phyloP scores from a whole-genome alignment of 1,139 yeast genomes.

The Wickerhamomyces sp. region DNA sequence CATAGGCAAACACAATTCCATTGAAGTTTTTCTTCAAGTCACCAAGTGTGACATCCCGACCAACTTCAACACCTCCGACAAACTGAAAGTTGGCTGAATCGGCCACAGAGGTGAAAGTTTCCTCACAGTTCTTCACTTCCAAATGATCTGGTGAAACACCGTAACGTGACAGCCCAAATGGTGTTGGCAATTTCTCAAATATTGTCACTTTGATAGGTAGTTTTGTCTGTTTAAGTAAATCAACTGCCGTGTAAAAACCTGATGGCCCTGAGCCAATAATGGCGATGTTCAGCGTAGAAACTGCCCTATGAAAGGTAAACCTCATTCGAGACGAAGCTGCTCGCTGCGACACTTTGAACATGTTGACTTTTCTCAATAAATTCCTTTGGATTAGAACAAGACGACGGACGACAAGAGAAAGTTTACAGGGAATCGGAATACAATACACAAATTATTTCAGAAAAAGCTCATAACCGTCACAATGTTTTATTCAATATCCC shows the following conservation, averaged over 20 bases:
- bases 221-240: constrained; percentile 49
- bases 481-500: constrained; percentile 10
- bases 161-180: constrained; percentile 84
- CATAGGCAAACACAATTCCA: constrained; percentile 76
- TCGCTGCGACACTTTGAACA: neutral
- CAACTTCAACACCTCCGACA: constrained; percentile 73
- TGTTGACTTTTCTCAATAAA: neutral
- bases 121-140: constrained; percentile 88
- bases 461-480: neutral
- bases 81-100: constrained; percentile 45
- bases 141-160: constrained; percentile 99
- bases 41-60: constrained; percentile 47
- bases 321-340: neutral
- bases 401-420: neutral
- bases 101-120: constrained; percentile 61
- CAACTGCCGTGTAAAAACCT: constrained; percentile 86
- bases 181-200: constrained; percentile 83
- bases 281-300: constrained; percentile 30
- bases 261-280: constrained; percentile 96
- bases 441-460: neutral
- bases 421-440: neutral
- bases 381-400: neutral
- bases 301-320: neutral
- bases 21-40: constrained; percentile 56
- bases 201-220: constrained; percentile 50